Conservation (phyloP, 139 green algal species). For the Asterochloris sp. region DNA sequence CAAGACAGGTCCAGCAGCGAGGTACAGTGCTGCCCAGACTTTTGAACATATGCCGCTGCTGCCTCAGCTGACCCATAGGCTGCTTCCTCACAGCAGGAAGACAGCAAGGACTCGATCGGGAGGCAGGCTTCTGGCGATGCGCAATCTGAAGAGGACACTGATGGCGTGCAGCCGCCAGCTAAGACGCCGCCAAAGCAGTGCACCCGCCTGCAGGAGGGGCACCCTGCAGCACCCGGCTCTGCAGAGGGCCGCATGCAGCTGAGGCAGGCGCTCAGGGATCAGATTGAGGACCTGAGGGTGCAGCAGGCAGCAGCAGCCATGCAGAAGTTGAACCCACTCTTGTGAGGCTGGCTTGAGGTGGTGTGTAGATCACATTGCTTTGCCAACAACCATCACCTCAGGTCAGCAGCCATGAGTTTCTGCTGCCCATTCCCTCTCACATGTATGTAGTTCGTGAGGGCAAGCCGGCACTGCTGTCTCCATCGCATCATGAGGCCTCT, state of each 20-base stretch:
- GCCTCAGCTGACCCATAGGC: no score
- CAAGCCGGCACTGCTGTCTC: not conserved
- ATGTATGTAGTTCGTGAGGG: not conserved
- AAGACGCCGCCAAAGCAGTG: no score
- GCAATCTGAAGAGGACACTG: no score
- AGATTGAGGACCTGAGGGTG: slow-evolving; percentile 10
- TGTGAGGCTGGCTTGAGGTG: not conserved
- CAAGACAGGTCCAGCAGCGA: no score
- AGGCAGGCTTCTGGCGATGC: no score
- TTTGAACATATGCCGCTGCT: no score
- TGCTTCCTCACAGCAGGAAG: no score
- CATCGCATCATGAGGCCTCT: not conserved
- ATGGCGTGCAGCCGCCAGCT: no score
- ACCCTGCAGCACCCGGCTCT: not conserved
- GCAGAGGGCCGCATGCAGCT: slow-evolving; percentile 3
- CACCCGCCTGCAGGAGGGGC: no score
- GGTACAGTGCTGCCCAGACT: no score
- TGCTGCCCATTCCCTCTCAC: no score
- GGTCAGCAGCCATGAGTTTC: not conserved
- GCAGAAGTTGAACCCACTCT: not conserved
- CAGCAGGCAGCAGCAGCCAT: not conserved
- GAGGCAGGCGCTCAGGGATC: not conserved
- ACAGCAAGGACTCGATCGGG: no score
- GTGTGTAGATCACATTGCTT: not conserved
- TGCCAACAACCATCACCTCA: not conserved